phyloP scores from a whole-genome alignment of 129 eudicot species.

The Saussurea involucrata region DNA sequence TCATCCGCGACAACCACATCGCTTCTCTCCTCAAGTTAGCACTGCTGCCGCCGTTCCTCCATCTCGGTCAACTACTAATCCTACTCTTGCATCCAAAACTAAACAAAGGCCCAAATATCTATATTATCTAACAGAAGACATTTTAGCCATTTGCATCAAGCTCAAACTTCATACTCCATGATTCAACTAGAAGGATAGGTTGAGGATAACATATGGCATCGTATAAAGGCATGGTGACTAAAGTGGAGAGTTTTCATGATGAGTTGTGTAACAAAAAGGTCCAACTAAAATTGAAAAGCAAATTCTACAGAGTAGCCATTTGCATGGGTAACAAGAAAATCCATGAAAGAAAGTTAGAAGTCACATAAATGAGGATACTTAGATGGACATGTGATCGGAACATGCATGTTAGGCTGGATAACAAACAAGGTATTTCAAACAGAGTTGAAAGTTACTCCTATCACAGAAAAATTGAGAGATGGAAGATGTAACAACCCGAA shows the following conservation, averaged over 20 bases:
- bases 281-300: neutral
- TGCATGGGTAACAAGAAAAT: neutral
- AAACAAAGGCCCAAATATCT: too few relatives aligned
- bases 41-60: too few relatives aligned
- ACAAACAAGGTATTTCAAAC: neutral
- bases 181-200: neutral
- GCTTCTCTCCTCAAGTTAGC: too few relatives aligned
- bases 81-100: too few relatives aligned
- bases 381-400: neutral
- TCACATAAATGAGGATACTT: neutral
- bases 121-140: too few relatives aligned
- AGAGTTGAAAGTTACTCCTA: neutral
- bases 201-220: neutral
- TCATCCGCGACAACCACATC: too few relatives aligned
- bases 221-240: neutral
- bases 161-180: too few relatives aligned
- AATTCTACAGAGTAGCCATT: neutral
- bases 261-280: neutral
- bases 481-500: too few relatives aligned
- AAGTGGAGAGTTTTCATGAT: neutral
- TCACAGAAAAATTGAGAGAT: neutral
- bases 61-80: too few relatives aligned
- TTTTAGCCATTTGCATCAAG: too few relatives aligned
- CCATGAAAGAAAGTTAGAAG: neutral
- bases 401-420: neutral